phyloP scores from a whole-genome alignment of 768 basidiomycete species.

The Dacryopinax spathularia region DNA sequence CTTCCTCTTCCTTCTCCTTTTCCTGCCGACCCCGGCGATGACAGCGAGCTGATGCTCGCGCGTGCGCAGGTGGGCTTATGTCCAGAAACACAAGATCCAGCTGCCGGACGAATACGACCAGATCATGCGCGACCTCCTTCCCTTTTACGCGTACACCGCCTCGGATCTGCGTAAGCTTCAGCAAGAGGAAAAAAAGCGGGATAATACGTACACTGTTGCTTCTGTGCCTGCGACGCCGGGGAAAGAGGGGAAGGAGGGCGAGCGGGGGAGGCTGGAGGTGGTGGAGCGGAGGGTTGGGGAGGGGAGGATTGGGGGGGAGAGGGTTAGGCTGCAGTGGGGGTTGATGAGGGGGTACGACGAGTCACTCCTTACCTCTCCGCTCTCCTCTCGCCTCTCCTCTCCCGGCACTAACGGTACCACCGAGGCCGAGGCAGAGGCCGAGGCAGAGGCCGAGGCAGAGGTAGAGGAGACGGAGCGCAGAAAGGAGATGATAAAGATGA shows the following conservation, averaged over 20 bases:
- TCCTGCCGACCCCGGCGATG: no score
- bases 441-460: neutral
- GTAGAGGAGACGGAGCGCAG: neutral
- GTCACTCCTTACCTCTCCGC: no score
- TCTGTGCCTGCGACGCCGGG: conserved; percentile 9
- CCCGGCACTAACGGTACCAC: no score
- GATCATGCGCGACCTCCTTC: conserved; percentile 16
- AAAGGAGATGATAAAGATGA: conserved; percentile 8
- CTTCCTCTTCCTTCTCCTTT: no score
- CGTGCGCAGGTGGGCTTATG: conserved; percentile 18
- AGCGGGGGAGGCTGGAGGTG: neutral
- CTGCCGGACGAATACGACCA: conserved; percentile 24
- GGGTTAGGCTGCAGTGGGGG: conserved; percentile 18
- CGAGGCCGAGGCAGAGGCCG: neutral
- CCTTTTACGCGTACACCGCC: neutral
- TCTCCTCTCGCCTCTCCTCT: no score
- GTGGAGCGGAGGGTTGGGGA: conserved; percentile 4
- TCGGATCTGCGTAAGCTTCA: conserved; percentile 7
- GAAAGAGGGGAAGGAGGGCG: no score
- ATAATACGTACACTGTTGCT: conserved; percentile 20
- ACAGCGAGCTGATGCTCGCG: no score
- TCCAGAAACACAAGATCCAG: conserved; percentile 14
- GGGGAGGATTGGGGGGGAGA: conserved; percentile 14
- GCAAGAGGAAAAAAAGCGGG: conserved; percentile 12
- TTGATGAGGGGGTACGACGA: conserved; percentile 17